Evolutionary conservation across 495 filamentous ascomycete genomes (phyloP).

Genomic region (Penicillium robsamsonii): DNA sequence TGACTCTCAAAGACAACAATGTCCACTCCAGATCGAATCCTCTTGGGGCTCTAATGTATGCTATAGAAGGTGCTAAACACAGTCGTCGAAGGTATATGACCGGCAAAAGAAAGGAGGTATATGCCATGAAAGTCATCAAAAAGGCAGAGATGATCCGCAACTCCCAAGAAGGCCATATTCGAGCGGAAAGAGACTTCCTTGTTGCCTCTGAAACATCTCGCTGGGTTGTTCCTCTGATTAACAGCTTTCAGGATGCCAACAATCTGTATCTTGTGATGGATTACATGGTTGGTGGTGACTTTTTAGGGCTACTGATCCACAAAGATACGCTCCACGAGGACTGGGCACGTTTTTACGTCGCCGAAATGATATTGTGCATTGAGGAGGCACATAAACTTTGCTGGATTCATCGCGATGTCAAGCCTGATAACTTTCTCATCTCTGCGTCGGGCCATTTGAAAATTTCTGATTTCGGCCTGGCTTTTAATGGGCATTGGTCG

Average conservation of each 20-base stretch:
- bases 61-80: slow-evolving; percentile 26
- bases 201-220: slow-evolving; percentile 76
- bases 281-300: slow-evolving; percentile 95
- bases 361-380: slow-evolving; percentile 93
- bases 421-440: slow-evolving; percentile 95
- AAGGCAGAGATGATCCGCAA: slow-evolving; percentile 88
- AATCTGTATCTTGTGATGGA: slow-evolving; percentile 95
- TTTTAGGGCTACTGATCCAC: slow-evolving; percentile 79
- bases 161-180: slow-evolving; percentile 86
- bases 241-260: slow-evolving; percentile 81
- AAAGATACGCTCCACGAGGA: slow-evolving; percentile 75
- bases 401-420: slow-evolving; percentile 94
- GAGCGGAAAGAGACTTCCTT: slow-evolving; percentile 88
- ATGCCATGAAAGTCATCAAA: slow-evolving; percentile 94
- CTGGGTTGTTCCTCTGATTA: slow-evolving; percentile 86
- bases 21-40: slow-evolving; percentile 1
- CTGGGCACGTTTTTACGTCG: slow-evolving; percentile 79
- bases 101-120: slow-evolving; percentile 57
- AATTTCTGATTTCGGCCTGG: slow-evolving; percentile 92
- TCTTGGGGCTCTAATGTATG: slow-evolving; percentile 24
- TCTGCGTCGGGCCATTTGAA: slow-evolving; percentile 85
- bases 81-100: slow-evolving; percentile 30
- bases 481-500: slow-evolving; percentile 92
- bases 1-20: neutral
- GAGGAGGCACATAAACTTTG: slow-evolving; percentile 84